Conservation (phyloP, 2,329 filamentous ascomycete species). For the Neonectria ditissima region DNA sequence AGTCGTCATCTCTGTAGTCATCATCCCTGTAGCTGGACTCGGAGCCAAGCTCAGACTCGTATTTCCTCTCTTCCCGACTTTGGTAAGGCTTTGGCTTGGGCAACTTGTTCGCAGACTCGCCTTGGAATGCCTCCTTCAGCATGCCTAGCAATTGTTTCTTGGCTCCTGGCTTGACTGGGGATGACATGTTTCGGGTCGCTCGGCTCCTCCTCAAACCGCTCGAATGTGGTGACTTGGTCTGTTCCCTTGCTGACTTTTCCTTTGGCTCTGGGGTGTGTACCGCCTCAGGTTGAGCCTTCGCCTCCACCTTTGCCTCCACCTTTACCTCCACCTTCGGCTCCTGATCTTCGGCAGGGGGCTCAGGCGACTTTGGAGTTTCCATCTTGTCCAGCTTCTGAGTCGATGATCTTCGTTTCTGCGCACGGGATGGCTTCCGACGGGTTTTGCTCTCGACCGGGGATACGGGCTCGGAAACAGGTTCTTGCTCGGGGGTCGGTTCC, state of each 20-base stretch:
- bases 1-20: slow-evolving; percentile 30
- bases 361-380: slow-evolving; percentile 31
- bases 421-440: slow-evolving; percentile 41
- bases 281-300: slow-evolving; percentile 24
- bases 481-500: slow-evolving; percentile 11
- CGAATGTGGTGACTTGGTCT: slow-evolving; percentile 44
- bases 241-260: slow-evolving; percentile 33
- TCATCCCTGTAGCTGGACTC: slow-evolving; percentile 39
- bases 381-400: slow-evolving; percentile 35
- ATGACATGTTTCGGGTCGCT: slow-evolving; percentile 64
- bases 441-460: slow-evolving; percentile 36
- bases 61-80: slow-evolving; percentile 57
- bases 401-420: slow-evolving; percentile 38
- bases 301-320: slow-evolving; percentile 28
- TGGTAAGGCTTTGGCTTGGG: slow-evolving; percentile 61
- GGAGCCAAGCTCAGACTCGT: slow-evolving; percentile 42
- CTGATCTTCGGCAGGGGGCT: slow-evolving; percentile 11
- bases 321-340: slow-evolving; percentile 11
- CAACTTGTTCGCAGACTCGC: slow-evolving; percentile 65
- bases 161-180: slow-evolving; percentile 59
- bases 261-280: slow-evolving; percentile 35
- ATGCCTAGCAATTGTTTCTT: slow-evolving; percentile 69
- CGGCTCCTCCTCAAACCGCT: slow-evolving; percentile 65
- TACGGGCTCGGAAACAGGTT: slow-evolving; percentile 8
- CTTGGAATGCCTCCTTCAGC: slow-evolving; percentile 71